Evolutionary conservation across 2,329 filamentous ascomycete species (phyloP).

Genomic region (Coniochaeta sp.): DNA sequence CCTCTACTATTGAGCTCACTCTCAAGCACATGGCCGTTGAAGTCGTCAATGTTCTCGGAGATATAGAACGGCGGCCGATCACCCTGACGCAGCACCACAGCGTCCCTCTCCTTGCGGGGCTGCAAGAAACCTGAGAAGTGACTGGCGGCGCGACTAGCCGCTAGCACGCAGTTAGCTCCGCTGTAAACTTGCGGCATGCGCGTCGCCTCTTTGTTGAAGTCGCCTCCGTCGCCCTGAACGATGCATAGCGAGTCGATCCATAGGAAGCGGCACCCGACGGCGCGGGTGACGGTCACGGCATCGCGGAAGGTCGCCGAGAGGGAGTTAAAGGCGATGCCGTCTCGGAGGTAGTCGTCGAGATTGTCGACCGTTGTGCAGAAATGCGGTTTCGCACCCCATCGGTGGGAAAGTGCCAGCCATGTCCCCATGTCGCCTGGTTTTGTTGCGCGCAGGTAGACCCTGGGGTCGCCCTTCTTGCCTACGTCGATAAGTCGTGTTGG

Average conservation of each 20-base stretch:
- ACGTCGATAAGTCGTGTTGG: slow-evolving; percentile 17
- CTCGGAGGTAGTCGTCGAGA: not conserved
- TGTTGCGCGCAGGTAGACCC: slow-evolving; percentile 4
- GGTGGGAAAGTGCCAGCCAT: slow-evolving; percentile 17
- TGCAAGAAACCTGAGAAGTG: slow-evolving; percentile 16
- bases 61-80: slow-evolving; percentile 14
- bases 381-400: slow-evolving; percentile 13
- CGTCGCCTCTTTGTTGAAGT: slow-evolving; percentile 15
- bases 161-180: slow-evolving; percentile 18
- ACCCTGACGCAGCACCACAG: slow-evolving; percentile 4
- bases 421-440: not conserved
- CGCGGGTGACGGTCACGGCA: slow-evolving; percentile 9
- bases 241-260: slow-evolving; percentile 21
- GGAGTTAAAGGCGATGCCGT: not conserved
- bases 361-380: slow-evolving; percentile 8
- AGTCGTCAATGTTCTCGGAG: slow-evolving; percentile 25
- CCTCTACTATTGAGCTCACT: slow-evolving; percentile 24
- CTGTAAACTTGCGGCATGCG: slow-evolving; percentile 21
- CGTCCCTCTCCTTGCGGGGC: not conserved
- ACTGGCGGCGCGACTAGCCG: slow-evolving; percentile 11
- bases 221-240: slow-evolving; percentile 11
- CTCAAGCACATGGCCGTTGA: slow-evolving; percentile 22
- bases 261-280: slow-evolving; percentile 9
- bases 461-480: not conserved
- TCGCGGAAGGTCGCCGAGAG: slow-evolving; percentile 13